Evolutionary conservation across 106 monocot species (phyloP), one percentile per base, ranked within the genome.

Genomic region (Dioscorea alata): DNA sequence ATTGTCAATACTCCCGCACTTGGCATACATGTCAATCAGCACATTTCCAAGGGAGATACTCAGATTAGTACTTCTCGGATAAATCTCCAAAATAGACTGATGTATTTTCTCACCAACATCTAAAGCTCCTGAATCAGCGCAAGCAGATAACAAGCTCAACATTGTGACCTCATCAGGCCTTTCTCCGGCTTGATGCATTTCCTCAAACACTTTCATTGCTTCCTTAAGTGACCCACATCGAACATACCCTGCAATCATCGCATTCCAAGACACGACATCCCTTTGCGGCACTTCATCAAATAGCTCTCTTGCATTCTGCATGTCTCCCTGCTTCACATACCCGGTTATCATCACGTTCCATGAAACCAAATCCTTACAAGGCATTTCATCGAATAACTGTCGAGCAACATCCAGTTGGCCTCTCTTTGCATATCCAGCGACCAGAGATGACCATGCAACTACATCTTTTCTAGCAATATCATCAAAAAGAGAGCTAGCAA

Each of bases 281-380:
- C 70, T 73, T n/a, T 69, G 21, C 0, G 80, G 88, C 14, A 76
- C 65, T n/a, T 12, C 33, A 24, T 85, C 80, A 60, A 92, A 85
- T 33, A 92, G 69, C 66, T 88, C 77, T 49, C 75, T 49, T 14
- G 92, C 87, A 9, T 18, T 15, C 23, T 16, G 57, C 92, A 88
- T 85, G 16, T 78, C 69, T 3, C 92, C 85, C 4, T 48, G 49
- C 64, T 81, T 85, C 0, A 74, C 80, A 52, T 88, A 92, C 8
- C 65, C 87, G 0, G 85, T 85, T 72, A 92, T 82, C 90, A 90
- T 90, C 18, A 90, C 83, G 51, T 90, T 90, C 75, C 81, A 90
- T 13, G 88, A 82, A 12, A 92, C 56, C 67, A 85, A 65, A 48
- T 92, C 92, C 76, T 80, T 92, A 21, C 33, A 69, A 9, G 80